Evolutionary conservation across 352 stramenopile species (phyloP), one percentile per base, ranked within the genome.

Genomic region (Phytophthora syringae): DNA sequence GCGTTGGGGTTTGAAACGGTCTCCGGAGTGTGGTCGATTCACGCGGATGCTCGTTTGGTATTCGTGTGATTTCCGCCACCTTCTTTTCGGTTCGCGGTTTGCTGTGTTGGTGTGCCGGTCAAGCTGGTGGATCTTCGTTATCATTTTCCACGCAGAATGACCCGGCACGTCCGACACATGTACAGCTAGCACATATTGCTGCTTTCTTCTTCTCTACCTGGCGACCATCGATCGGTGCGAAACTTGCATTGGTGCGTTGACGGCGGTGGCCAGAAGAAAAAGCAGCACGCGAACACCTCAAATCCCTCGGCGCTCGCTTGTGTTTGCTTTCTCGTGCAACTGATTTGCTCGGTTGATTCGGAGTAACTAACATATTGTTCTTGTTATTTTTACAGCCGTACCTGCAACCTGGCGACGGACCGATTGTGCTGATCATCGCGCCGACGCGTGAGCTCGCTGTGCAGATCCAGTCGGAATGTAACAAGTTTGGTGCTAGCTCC

Each of bases 381-480:
- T 42, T 71, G 34, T 64, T 60, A 48, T 36, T 60, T 11, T 56
- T 84, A 70, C 77, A 95, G 84, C 88, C 84, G 20, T 93, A 94
- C 63, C 49, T 97, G 43, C 95, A 99, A 79, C 95, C 91, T 36
- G 98, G 97, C n/a, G 98, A 99, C 66, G 98, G 98, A 30, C 98
- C 98, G 20, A 99, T 99, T 74, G 95, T 99, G 10, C 82, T 99
- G 32, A 93, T 99, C 6, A 92, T 99, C 49, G 97, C 98, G 12
- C 97, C 98, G 20, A 99, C 98, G 25, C 94, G 98, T 67, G 98
- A 99, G 77, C 90, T 99, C 34, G 98, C 98, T 18, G 86, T 99
- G 30, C 98, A 99, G 83, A 99, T 99, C 77, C 98, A 99, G 68
- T 87, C 98, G 61, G 97, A 99, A 75, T 98, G 94, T 63, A 97